These are phyloP conservation scores for Russula virescens DNA, from an alignment of 768 basidiomycete species.

Conservation along the genomic window DNA sequence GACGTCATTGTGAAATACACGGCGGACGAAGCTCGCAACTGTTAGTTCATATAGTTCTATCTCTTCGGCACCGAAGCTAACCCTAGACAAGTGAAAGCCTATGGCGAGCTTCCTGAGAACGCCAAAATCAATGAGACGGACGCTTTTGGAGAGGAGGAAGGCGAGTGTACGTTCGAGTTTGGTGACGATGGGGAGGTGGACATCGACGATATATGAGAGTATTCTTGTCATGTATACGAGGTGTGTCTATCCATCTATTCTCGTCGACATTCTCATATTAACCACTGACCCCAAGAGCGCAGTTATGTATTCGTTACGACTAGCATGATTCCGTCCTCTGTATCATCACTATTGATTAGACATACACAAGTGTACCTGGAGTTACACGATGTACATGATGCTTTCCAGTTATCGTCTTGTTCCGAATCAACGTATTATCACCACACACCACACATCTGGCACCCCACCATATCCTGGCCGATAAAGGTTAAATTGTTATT, in stretches of 20 bases:
- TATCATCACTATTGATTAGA: slow-evolving; percentile 23
- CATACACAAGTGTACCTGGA: slow-evolving; percentile 8
- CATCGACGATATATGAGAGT: slow-evolving; percentile 76
- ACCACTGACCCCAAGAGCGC: background rate
- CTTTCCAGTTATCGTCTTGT: background rate
- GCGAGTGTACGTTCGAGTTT: slow-evolving; percentile 86
- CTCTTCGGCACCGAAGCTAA: slow-evolving; percentile 3
- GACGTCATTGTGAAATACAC: slow-evolving; percentile 99
- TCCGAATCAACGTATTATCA: background rate
- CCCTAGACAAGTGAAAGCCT: slow-evolving; percentile 74
- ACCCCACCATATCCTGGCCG: too few species aligned
- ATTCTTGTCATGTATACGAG: slow-evolving; percentile 26
- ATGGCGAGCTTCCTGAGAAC: slow-evolving; percentile 94
- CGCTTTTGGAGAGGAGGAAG: slow-evolving; percentile 85
- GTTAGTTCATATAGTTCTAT: slow-evolving; percentile 35
- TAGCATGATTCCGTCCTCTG: slow-evolving; percentile 8
- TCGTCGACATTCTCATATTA: background rate
- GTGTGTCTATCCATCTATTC: background rate
- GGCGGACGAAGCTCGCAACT: slow-evolving; percentile 85
- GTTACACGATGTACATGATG: slow-evolving; percentile 10
- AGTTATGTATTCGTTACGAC: slow-evolving; percentile 23
- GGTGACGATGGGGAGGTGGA: slow-evolving; percentile 85
- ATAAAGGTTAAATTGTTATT: too few species aligned
- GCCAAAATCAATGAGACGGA: slow-evolving; percentile 98
- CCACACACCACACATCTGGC: too few species aligned